These are phyloP conservation scores for carrot (Daucus carota) DNA, from an alignment of 129 eudicot species.

Conservation along the genomic window DH1_v3.0 NC_030386.2:31840001-31840500, in stretches of 20 bases:
- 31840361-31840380: constrained; percentile 87
- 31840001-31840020: constrained; percentile 89
- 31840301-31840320: constrained; percentile 49
- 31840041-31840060: not conserved
- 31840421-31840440: constrained; percentile 72
- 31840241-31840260: not conserved
- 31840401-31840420: constrained; percentile 88
- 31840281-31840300: not conserved
- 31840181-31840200: not conserved
- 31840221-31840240: not conserved
- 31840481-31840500: constrained; percentile 8
- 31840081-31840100: too few species aligned
- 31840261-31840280: not conserved
- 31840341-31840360: constrained; percentile 82
- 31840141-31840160: not conserved
- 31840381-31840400: constrained; percentile 92
- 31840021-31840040: constrained; percentile 8
- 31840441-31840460: constrained; percentile 94
- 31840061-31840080: not conserved
- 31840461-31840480: constrained; percentile 26
- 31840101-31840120: not conserved
- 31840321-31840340: constrained; percentile 75
- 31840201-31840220: not conserved
- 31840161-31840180: not conserved
- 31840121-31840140: not conserved